Base-by-base conservation (phyloP, 257 asterid genomes). In the Cynanchum wilfordii region DNA sequence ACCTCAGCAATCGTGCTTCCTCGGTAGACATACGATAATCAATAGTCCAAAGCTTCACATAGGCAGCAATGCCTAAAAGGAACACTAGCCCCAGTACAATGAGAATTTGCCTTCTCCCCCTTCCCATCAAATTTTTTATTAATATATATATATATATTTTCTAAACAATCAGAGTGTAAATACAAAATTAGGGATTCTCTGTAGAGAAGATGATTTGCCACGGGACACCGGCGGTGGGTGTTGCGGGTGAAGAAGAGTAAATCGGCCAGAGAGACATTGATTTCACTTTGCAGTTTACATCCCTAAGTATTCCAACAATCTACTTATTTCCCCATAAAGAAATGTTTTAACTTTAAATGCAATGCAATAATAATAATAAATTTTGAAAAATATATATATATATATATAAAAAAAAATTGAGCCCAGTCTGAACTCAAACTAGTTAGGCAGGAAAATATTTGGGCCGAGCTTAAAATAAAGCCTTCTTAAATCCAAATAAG, bases 41-140 rank as follows among this genome's bases (percentile, higher is more conserved):
- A 69, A 91, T 80, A 0, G 89, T 84, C 99, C 99, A 94, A 11
- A 91, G 90, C 59, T 87, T 84, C 71, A 89, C 80, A 86, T 94
- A 86, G 74, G 88, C 78, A 25, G 88, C 95, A 24, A 86, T 72
- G 10, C 97, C 96, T 82, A 91, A 55, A 0, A 86, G 38, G 93
- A 91, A 82, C 59, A 84, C 73, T 65, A 91, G 68, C 76, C 88
- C 95, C 71, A 89, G 54, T 24, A 77, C 82, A 2, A 84, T 75
- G 70, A 84, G 73, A 10, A 89, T 33, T 79, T 81, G 84, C 54
- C 89, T 88, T 75, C 76, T 83, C 24, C 80, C 63, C 73, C 87
- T 83, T 60, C 80, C 90, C 95, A 94, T 87, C 76, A 66, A 2
- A 1, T 7, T 50, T 7, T 50, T 69, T 45, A 10, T 13, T 42